Percentiles rank a stretch among this genome's conserved stretches.
Evolutionary conservation across 1,284 basidiomycete genomes (phyloP).

Genomic region (Fomitiporia mediterranea): DNA sequence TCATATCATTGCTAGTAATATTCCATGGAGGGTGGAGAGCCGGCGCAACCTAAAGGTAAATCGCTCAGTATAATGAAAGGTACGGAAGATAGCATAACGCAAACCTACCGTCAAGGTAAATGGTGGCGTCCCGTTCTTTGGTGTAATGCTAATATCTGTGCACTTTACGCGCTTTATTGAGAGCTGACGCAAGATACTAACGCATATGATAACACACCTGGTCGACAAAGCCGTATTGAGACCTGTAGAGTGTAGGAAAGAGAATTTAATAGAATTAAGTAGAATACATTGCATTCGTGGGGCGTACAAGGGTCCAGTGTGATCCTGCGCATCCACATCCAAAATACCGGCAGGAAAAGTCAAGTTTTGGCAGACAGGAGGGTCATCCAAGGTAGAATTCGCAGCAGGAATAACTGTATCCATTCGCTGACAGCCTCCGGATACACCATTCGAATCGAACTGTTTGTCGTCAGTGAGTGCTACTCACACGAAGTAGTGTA

Average conservation of each 20-base stretch:
- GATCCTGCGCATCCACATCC: conserved; percentile 39
- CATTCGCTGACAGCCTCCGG: conserved; percentile 55
- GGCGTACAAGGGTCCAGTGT: conserved; percentile 37
- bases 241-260: too few relatives aligned
- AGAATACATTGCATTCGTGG: too few relatives aligned
- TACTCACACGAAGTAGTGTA: neutral
- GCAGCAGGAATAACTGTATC: conserved; percentile 45
- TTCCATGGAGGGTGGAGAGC: conserved; percentile 55
- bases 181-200: neutral
- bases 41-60: conserved; percentile 43
- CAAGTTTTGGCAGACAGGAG: conserved; percentile 42
- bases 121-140: conserved; percentile 54
- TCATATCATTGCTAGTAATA: conserved; percentile 40
- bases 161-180: conserved; percentile 34
- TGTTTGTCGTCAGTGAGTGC: conserved; percentile 23
- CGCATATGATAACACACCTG: conserved; percentile 34
- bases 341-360: conserved; percentile 42
- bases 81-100: too few relatives aligned
- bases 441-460: conserved; percentile 51
- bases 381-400: conserved; percentile 29
- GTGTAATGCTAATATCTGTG: conserved; percentile 47
- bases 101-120: conserved; percentile 51
- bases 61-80: too few relatives aligned
- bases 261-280: neutral
- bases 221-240: conserved; percentile 52